phyloP scores from a whole-genome alignment of 73 alveolate genomes.

The Breviolum minutum region DNA sequence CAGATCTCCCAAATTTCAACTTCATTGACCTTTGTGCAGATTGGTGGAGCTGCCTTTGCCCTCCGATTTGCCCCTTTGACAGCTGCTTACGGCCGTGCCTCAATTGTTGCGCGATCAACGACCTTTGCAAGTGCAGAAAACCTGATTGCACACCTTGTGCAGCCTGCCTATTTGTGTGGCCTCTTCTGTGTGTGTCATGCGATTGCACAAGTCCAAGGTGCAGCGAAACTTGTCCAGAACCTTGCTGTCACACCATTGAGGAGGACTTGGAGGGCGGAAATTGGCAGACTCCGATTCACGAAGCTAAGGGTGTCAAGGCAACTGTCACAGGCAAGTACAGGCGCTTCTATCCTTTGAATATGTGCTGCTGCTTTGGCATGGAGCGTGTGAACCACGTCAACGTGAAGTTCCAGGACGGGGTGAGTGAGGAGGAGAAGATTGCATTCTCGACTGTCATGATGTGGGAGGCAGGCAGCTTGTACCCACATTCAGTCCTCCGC shows the following conservation, averaged over 20 bases:
- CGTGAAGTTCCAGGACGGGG: neutral
- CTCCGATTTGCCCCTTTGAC: neutral
- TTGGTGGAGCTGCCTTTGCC: neutral
- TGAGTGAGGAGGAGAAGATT: neutral
- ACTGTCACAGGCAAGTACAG: neutral
- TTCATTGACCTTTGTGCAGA: neutral
- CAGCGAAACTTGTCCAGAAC: neutral
- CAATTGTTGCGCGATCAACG: neutral
- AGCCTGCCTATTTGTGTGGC: neutral
- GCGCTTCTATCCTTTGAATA: neutral
- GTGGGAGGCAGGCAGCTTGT: neutral
- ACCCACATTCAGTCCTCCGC: no score
- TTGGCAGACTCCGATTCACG: neutral
- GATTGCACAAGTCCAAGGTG: neutral
- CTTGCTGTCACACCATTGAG: neutral
- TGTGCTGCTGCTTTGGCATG: neutral
- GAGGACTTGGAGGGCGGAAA: neutral
- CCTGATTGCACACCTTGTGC: neutral
- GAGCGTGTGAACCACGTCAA: neutral
- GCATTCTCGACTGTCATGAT: slow-evolving; percentile 12
- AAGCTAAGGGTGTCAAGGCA: neutral
- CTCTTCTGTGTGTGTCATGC: neutral
- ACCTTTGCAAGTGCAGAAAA: neutral
- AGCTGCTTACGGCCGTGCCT: neutral
- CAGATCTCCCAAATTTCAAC: neutral